phyloP scores from a whole-genome alignment of 768 basidiomycete genomes.

The Cystobasidium ongulense region DNA sequence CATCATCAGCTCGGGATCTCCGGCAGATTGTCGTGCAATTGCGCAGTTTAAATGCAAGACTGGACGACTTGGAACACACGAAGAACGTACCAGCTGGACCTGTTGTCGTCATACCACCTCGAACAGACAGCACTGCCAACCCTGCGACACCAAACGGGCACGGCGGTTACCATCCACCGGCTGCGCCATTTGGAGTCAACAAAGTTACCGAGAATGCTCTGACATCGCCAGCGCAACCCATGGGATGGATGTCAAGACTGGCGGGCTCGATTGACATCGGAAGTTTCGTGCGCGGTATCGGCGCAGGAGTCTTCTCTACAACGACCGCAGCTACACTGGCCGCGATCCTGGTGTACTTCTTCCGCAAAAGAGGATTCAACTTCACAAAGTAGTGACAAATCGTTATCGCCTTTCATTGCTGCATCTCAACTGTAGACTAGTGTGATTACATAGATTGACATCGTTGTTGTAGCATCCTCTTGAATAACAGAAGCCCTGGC shows the following conservation, averaged over 20 bases:
- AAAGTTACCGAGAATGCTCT: constrained; percentile 25
- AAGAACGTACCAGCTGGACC: neutral
- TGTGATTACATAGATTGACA: neutral
- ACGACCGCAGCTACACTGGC: constrained; percentile 28
- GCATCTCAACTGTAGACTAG: neutral
- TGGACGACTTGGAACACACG: neutral
- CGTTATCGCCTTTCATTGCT: neutral
- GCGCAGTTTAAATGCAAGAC: neutral
- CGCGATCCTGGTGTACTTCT: constrained; percentile 10
- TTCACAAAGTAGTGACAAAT: neutral
- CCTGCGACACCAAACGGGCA: neutral
- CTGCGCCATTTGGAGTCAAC: constrained; percentile 21
- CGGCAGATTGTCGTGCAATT: constrained; percentile 17
- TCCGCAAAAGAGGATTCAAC: constrained; percentile 9
- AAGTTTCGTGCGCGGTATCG: constrained; percentile 17
- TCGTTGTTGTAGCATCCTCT: neutral
- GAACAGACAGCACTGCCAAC: neutral
- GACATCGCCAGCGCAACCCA: neutral
- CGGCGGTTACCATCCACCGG: constrained; percentile 5
- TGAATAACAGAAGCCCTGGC: too few relatives aligned
- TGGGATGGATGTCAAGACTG: constrained; percentile 22
- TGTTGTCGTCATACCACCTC: neutral
- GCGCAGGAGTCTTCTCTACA: constrained; percentile 24
- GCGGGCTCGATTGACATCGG: neutral
- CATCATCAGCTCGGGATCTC: constrained; percentile 10